phyloP scores from a whole-genome alignment of 805 yeast genomes.

The Alloascoidea hylecoeti region DNA sequence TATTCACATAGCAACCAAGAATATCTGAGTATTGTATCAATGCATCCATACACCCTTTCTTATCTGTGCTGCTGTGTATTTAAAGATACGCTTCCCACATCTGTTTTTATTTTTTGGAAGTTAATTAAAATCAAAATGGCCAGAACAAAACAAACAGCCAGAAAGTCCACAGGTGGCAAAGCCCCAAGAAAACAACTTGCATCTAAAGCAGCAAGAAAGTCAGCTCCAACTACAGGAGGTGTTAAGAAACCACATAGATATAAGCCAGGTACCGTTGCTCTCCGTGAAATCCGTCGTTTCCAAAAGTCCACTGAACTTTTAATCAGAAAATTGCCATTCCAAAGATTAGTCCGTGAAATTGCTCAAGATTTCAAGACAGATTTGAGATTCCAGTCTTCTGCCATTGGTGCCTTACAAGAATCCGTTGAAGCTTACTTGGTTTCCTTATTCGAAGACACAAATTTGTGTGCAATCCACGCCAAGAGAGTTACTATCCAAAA shows the following conservation, averaged over 20 bases:
- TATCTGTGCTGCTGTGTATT: too few relatives aligned
- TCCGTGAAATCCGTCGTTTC: constrained; percentile 86
- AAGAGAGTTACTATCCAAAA: constrained; percentile 88
- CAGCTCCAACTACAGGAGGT: constrained; percentile 80
- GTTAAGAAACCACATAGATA: constrained; percentile 89
- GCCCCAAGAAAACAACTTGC: constrained; percentile 90
- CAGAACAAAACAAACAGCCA: constrained; percentile 80
- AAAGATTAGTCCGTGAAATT: constrained; percentile 80
- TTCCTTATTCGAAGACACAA: constrained; percentile 77
- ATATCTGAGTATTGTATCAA: too few relatives aligned
- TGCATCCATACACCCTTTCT: too few relatives aligned
- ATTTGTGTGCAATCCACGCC: constrained; percentile 87
- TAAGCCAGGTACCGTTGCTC: constrained; percentile 91
- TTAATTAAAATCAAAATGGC: too few relatives aligned
- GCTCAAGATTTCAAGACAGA: constrained; percentile 52
- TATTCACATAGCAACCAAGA: too few relatives aligned
- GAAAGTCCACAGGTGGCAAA: constrained; percentile 87
- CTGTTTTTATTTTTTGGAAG: too few relatives aligned
- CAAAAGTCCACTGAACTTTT: constrained; percentile 79
- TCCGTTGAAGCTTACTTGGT: constrained; percentile 84
- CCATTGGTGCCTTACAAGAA: constrained; percentile 84
- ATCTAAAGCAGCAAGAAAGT: constrained; percentile 82
- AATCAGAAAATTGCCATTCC: constrained; percentile 84
- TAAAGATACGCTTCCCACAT: too few relatives aligned
- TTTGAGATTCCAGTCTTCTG: constrained; percentile 80